Evolutionary conservation across 2,329 filamentous ascomycete genomes (phyloP).

Genomic region (Elsinoe perseae): DNA sequence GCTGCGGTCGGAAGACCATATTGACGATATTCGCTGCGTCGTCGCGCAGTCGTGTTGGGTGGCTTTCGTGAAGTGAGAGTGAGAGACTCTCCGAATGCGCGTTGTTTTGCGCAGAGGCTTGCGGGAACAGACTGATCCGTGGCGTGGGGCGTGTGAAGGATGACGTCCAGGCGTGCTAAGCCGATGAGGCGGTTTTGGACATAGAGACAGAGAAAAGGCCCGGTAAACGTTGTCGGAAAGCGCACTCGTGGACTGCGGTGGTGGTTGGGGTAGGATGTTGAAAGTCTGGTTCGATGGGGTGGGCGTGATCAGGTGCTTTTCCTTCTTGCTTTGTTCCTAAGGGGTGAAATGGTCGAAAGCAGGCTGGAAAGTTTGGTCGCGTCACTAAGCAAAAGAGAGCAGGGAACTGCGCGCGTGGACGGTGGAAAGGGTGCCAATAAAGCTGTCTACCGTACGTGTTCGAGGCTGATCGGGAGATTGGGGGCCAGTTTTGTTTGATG

Average conservation of each 20-base stretch:
- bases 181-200: slow-evolving; percentile 13
- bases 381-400: neutral
- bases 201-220: slow-evolving; percentile 9
- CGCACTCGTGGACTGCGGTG: slow-evolving; percentile 1
- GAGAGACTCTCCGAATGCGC: neutral
- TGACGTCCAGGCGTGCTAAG: slow-evolving; percentile 12
- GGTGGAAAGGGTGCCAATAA: slow-evolving; percentile 6
- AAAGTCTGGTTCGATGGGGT: slow-evolving; percentile 10
- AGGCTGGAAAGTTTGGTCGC: neutral
- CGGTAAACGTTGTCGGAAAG: slow-evolving; percentile 12
- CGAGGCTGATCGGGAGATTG: slow-evolving; percentile 11
- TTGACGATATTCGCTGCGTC: slow-evolving; percentile 23
- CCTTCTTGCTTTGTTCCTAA: slow-evolving; percentile 1
- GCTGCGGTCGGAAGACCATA: slow-evolving; percentile 80
- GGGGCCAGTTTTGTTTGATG: slow-evolving; percentile 6
- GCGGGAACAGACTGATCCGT: neutral
- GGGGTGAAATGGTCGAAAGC: slow-evolving; percentile 6
- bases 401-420: slow-evolving; percentile 12
- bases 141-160: slow-evolving; percentile 8
- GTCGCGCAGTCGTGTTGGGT: neutral
- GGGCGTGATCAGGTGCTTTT: neutral
- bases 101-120: slow-evolving; percentile 12
- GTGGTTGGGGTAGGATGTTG: slow-evolving; percentile 11
- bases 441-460: slow-evolving; percentile 2
- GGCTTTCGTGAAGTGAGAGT: neutral